Conservation (phyloP, 768 basidiomycete species). For the Rhodosporidiobolus sp. region DNA sequence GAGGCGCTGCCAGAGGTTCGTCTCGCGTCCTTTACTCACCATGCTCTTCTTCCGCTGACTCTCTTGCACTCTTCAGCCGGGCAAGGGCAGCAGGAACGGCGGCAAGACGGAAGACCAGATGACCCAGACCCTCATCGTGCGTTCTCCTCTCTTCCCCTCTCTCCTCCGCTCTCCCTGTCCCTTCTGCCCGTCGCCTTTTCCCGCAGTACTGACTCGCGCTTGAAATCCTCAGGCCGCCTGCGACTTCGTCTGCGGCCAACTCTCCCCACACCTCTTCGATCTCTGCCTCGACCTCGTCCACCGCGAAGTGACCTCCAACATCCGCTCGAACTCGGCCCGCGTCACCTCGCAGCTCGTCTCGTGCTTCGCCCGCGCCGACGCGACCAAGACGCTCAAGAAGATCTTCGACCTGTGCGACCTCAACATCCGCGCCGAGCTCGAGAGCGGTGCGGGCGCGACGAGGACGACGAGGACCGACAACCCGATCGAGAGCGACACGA, state of each 20-base stretch:
- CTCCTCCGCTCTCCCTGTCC: neutral
- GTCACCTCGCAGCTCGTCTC: conserved; percentile 84
- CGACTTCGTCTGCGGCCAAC: conserved; percentile 71
- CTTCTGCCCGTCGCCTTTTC: too few relatives aligned
- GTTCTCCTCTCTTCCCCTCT: conserved; percentile 6
- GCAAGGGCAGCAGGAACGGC: conserved; percentile 66
- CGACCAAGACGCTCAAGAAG: conserved; percentile 69
- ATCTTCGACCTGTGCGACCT: conserved; percentile 73
- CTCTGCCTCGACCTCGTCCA: conserved; percentile 77
- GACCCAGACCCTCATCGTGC: conserved; percentile 47
- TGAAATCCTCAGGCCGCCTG: conserved; percentile 62
- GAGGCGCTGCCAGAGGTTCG: conserved; percentile 87
- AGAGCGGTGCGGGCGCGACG: conserved; percentile 61
- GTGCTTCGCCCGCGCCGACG: conserved; percentile 73
- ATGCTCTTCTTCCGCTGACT: too few relatives aligned
- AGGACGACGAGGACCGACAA: conserved; percentile 65
- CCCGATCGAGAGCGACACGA: conserved; percentile 55
- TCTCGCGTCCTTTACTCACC: too few relatives aligned
- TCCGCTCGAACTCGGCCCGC: conserved; percentile 83
- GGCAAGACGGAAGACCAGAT: conserved; percentile 52
- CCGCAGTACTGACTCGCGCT: conserved; percentile 52
- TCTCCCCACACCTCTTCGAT: conserved; percentile 73
- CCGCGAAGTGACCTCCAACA: conserved; percentile 83
- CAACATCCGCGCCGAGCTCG: conserved; percentile 79
- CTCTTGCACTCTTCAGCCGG: too few relatives aligned